Base-by-base conservation (phyloP, 1,139 yeast genomes). In the Yamadazyma dendronema region DNA sequence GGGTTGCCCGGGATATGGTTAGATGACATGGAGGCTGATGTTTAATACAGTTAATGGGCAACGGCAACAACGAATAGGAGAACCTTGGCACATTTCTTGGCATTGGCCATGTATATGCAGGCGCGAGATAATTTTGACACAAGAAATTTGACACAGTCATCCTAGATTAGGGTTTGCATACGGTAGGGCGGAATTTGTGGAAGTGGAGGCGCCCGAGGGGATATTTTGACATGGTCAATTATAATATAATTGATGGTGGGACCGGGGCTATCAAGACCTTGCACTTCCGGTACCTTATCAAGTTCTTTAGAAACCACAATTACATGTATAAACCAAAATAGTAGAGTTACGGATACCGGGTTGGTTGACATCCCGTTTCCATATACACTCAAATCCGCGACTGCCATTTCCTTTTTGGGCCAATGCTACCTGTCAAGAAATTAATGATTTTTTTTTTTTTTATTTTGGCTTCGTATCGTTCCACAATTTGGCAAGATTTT, bases 361-460 rank as follows among this genome's bases (percentile, higher is more conserved):
- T n/a, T n/a, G n/a, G n/a, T n/a, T n/a, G n/a, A n/a, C n/a, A 11
- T n/a, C 13, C 13, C 27, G 13, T 11, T n/a, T 5, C 13, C 13
- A 5, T 11, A 12, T 7, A 24, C 12, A 6, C n/a, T 24, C 27
- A 11, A 9, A 12, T 12, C 27, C 27, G 27, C 27, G 27, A 24
- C 27, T 5, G 6, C 13, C 12, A 24, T 24, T 29, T 17, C 26
- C 24, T 12, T 10, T 21, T 19, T 22, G 27, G 28, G 19, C 5
- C 28, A 14, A 25, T 31, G 17, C 31, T 19, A 35, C 24, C 28
- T 35, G 38, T 31, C 38, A 35, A 35, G 38, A 35, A 17, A 30
- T 31, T 4, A 9, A 14, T 22, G 4, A 12, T 28, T 25, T 19
- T 19, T 19, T 19, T 19, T 19, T 19, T 19, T 19, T 19, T n/a